These are phyloP conservation scores for Entomophthora muscae DNA, from an alignment of 371 early-diverging fungal genomes.

Conservation along the genomic window DNA sequence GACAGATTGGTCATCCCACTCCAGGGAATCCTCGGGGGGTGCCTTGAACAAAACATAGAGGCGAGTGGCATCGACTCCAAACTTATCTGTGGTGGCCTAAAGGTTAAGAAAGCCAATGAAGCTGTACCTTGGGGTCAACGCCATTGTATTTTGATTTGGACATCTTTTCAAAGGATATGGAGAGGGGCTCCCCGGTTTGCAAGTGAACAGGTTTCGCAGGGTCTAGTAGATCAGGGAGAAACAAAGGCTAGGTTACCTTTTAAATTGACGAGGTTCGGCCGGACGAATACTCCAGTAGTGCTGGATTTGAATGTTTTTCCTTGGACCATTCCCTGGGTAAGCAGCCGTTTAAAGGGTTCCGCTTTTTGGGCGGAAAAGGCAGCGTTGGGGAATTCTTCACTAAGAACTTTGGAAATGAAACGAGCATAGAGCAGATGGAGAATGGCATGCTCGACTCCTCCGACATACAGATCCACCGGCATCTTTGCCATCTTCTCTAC, in stretches of 20 bases:
- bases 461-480: slow-evolving; percentile 86
- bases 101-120: not conserved
- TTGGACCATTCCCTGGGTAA: slow-evolving; percentile 94
- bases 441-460: slow-evolving; percentile 89
- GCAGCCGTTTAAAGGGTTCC: slow-evolving; percentile 67
- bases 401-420: slow-evolving; percentile 70
- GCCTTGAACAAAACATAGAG: slow-evolving; percentile 80
- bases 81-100: slow-evolving; percentile 34
- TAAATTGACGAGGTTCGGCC: slow-evolving; percentile 51
- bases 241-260: slow-evolving; percentile 17
- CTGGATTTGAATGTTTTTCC: slow-evolving; percentile 61
- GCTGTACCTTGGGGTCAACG: slow-evolving; percentile 55
- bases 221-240: slow-evolving; percentile 15
- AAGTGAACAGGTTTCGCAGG: slow-evolving; percentile 32
- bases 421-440: slow-evolving; percentile 86
- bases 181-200: slow-evolving; percentile 39
- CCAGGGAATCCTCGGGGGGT: slow-evolving; percentile 71
- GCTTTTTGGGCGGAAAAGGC: too few relatives aligned
- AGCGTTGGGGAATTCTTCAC: slow-evolving; percentile 32
- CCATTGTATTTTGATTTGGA: slow-evolving; percentile 92
- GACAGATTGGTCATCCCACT: slow-evolving; percentile 81
- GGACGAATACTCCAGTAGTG: slow-evolving; percentile 60
- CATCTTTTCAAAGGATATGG: slow-evolving; percentile 78
- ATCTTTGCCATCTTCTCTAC: slow-evolving; percentile 36
- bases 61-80: slow-evolving; percentile 74